Evolutionary conservation across 371 early-diverging fungal species (phyloP).

Genomic region (Lichtheimia ramosa): DNA sequence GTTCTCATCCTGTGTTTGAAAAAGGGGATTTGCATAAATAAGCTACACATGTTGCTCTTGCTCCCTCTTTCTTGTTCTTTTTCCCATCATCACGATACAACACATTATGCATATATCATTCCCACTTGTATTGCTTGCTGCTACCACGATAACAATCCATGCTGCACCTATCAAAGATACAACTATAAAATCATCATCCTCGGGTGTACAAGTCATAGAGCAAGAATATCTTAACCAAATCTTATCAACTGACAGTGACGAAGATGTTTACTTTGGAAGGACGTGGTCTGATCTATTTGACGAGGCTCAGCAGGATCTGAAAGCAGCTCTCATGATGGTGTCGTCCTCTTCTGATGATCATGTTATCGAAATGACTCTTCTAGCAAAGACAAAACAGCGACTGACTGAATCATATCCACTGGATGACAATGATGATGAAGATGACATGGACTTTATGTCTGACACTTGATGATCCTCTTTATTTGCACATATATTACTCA

Average conservation of each 20-base stretch:
- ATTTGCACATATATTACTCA: too few species aligned
- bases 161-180: neutral
- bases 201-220: neutral
- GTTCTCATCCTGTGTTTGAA: too few species aligned
- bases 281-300: conserved; percentile 8
- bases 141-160: neutral
- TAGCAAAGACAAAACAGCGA: conserved; percentile 2
- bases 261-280: conserved; percentile 5
- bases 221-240: conserved; percentile 6
- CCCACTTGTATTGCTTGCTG: neutral
- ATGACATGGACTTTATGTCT: conserved; percentile 3
- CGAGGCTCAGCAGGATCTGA: neutral
- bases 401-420: neutral
- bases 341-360: conserved; percentile 10
- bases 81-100: neutral
- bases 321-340: conserved; percentile 6
- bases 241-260: conserved; percentile 8
- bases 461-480: neutral
- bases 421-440: neutral
- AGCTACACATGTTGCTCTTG: too few species aligned
- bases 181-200: too few species aligned
- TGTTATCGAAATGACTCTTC: conserved; percentile 10
- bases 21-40: too few species aligned
- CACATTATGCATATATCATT: neutral
- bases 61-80: too few species aligned